These are phyloP conservation scores for Cucumis variabilis DNA, from an alignment of 331 rosid genomes.

Conservation along the genomic window DNA sequence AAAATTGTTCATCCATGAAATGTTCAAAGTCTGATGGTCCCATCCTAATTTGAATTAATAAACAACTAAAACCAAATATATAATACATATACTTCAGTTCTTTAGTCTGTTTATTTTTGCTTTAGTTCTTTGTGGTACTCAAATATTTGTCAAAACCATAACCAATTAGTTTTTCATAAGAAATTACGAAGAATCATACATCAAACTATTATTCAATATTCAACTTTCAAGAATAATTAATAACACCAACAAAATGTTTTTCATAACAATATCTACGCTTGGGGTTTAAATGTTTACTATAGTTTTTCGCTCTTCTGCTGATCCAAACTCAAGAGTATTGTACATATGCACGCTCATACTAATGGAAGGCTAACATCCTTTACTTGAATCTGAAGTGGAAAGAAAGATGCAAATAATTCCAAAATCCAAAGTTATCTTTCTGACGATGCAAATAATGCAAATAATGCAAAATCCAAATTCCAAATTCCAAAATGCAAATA, in stretches of 20 bases:
- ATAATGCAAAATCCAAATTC: too few species aligned
- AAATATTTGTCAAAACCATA: too few species aligned
- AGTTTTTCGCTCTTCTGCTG: background rate
- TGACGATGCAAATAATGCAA: too few species aligned
- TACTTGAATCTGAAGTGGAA: background rate
- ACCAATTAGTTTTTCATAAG: too few species aligned
- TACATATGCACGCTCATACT: background rate
- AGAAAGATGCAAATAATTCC: too few species aligned
- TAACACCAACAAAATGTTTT: background rate
- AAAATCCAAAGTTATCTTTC: background rate
- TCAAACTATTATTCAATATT: too few species aligned
- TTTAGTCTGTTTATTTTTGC: too few species aligned
- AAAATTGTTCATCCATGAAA: background rate
- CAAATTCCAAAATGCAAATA: too few species aligned
- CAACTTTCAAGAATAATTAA: too few species aligned
- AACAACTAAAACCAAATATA: constrained; percentile 3
- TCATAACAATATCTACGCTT: background rate
- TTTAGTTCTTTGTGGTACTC: too few species aligned
- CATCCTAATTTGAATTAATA: background rate
- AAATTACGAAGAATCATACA: too few species aligned
- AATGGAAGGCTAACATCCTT: background rate
- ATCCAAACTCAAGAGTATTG: background rate
- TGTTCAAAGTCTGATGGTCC: constrained; percentile 1
- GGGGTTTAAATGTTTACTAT: background rate
- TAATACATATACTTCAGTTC: too few species aligned